Evolutionary conservation across 352 stramenopile species (phyloP), one percentile per base, ranked within the genome.

Genomic region (Phytophthora citricola): DNA sequence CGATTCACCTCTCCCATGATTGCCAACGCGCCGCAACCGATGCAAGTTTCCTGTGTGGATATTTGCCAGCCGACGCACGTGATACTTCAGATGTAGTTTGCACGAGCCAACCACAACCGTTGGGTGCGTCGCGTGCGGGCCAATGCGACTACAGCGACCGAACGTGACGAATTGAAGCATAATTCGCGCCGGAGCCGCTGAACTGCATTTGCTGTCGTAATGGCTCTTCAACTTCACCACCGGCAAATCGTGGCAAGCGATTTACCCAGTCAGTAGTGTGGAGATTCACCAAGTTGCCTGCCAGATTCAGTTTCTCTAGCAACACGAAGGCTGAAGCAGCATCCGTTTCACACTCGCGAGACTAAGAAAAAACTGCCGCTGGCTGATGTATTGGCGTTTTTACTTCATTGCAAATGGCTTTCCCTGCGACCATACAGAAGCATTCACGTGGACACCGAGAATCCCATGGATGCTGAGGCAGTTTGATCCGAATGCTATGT

Each of bases 101-200:
- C 51, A 17, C 38, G 8, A 22, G 9, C 38, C 31, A 17, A 29
- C 26, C 43, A 62, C 43, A 51, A 51, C 11, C 55, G 39, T n/a
- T 69, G 62, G 62, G 54, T 65, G 60, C 12, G 22, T 12, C 31
- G 31, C 31, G 31, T 36, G 31, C 31, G 31, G 31, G 31, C 9
- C 31, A 36, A 36, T 36, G 31, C 31, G 31, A 36, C 31, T 36
- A 14, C 9, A 36, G 7, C 8, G 9, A 7, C 29, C 29, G 29
- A 34, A 34, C 29, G 8, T 36, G 31, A 36, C 31, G 31, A 36
- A 36, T 14, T 36, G 31, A 12, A 10, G 24, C 32, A 54, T 64
- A 34, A 66, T 54, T 66, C 49, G 34, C 14, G 49, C 22, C 40
- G 40, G 49, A 47, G 20, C 11, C 34, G 20, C 58, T 60, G 58